Conservation (phyloP, 164 flowering plant genomes). For the Nymphaea thermarum region DNA sequence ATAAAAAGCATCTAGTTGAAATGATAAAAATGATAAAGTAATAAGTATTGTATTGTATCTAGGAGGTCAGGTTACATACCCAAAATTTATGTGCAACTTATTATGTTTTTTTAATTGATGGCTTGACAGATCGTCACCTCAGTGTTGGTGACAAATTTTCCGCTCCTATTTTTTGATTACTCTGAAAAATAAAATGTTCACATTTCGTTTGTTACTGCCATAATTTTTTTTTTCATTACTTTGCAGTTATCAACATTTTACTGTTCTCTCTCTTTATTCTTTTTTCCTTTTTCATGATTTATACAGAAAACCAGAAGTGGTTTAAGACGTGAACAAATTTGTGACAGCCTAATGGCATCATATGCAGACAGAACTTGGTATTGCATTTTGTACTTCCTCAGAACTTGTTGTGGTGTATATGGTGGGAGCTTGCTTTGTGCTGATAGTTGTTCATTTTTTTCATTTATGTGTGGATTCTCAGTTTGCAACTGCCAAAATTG, state of each 20-base stretch:
- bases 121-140: too few species aligned
- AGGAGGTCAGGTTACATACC: too few species aligned
- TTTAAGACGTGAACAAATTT: conserved; percentile 2
- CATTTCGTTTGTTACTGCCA: neutral
- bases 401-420: neutral
- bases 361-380: conserved; percentile 56
- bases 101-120: too few species aligned
- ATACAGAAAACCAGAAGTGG: neutral
- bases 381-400: neutral
- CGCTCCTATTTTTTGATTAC: neutral
- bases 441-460: neutral
- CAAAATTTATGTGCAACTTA: too few species aligned
- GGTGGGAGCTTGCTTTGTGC: neutral
- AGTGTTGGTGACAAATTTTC: too few species aligned
- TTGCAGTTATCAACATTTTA: neutral
- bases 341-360: conserved; percentile 37
- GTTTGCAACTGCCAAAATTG: conserved; percentile 33
- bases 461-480: conserved; percentile 17
- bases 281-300: neutral
- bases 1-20: too few species aligned
- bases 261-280: too few species aligned
- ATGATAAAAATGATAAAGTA: too few species aligned
- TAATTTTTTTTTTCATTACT: neutral
- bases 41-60: too few species aligned
- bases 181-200: neutral